Base-by-base conservation (phyloP, 805 yeast genomes). In the Candida methanosorbosa region DNA sequence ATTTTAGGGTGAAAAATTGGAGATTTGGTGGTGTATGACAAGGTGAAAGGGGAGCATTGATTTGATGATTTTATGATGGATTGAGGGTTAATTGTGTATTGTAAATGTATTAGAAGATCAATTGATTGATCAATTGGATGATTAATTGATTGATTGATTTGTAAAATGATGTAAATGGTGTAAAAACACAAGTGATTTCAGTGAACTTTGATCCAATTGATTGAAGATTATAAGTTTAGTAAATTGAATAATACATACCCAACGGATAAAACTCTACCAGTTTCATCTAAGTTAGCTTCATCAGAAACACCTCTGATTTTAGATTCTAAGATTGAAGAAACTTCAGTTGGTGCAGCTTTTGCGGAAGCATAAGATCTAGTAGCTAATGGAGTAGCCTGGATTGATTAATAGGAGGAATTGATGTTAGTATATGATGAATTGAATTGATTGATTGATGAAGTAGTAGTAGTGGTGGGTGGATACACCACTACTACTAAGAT, bases 341-440 rank as follows among this genome's bases (percentile, higher is more conserved):
- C 98, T 75, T 92, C 99, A 53, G 97, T 92, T 65, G 99, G 97
- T 56, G 94, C 87, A 61, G 97, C 92, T 80, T 92, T 92, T 52
- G 92, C 88, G 41, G 88, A 77, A 61, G 97, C 97, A 64, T 77
- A 85, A 70, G 95, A 80, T 62, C 87, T 79, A 44, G 63, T 64
- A 55, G 71, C 64, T 54, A 69, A 57, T 62, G 87, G 85, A 57
- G 85, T 81, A 21, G 30, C 18, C 17, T 20, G 18, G 11, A n/a
- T n/a, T 4, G 15, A 8, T 14, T 9, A 12, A 31, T n/a, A n/a
- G 41, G 88, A 77, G 61, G 97, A 97, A 64, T 77, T 85, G 69
- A 94, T 80, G 62, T 86, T 79, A 44, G 63, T 64, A 55, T 70
- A 63, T 54, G 69, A 57, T 62, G 87, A 85, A 57, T 84, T 81